These are phyloP conservation scores for Corylus avellana DNA, from an alignment of 306 rosid species.

Conservation along the genomic window DNA sequence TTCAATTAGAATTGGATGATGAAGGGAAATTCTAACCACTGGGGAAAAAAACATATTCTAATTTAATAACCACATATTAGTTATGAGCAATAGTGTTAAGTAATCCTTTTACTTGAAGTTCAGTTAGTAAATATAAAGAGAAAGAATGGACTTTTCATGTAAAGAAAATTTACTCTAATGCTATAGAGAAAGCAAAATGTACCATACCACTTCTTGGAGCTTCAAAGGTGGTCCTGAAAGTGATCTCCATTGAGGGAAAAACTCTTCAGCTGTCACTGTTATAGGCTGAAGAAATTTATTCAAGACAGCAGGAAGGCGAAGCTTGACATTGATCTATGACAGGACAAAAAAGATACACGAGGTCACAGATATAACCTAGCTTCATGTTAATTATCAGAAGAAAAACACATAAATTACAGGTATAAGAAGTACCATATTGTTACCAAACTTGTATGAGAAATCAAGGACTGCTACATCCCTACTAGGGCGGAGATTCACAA, in stretches of 20 bases:
- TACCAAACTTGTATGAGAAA: slow-evolving; percentile 90
- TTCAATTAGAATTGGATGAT: background rate
- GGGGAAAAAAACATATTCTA: background rate
- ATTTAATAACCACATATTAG: background rate
- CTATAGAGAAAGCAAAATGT: slow-evolving; percentile 28
- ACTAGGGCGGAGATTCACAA: slow-evolving; percentile 86
- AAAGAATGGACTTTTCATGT: background rate
- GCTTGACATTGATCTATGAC: slow-evolving; percentile 78
- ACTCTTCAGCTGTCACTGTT: slow-evolving; percentile 80
- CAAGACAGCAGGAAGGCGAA: slow-evolving; percentile 89
- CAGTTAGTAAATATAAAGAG: too few species aligned
- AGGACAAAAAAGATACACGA: slow-evolving; percentile 23
- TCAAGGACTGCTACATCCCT: slow-evolving; percentile 96
- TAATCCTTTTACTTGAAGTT: too few species aligned
- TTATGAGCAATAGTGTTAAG: too few species aligned
- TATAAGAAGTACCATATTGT: slow-evolving; percentile 66
- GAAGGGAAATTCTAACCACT: background rate
- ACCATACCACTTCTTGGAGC: slow-evolving; percentile 97
- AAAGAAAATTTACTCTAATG: background rate
- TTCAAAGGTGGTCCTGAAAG: slow-evolving; percentile 96
- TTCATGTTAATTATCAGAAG: slow-evolving; percentile 10
- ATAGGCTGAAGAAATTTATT: slow-evolving; percentile 93
- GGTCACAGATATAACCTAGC: slow-evolving; percentile 22
- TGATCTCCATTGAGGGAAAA: slow-evolving; percentile 96
- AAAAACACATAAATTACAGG: slow-evolving; percentile 18